Conservation (phyloP, 345 rosid genomes). For the Eucalyptus sp. region DNA sequence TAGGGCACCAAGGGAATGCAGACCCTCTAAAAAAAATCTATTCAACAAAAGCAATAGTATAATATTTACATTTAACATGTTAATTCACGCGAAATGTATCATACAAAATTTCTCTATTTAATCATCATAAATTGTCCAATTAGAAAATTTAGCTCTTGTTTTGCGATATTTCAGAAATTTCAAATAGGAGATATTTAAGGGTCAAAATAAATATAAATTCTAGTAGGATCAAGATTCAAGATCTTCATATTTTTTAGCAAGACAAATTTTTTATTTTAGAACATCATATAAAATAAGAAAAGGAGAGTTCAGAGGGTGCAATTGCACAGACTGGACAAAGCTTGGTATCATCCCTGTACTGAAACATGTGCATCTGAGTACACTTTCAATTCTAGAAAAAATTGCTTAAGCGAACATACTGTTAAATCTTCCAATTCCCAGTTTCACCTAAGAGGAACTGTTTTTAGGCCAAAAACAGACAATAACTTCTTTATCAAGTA, state of each 20-base stretch:
- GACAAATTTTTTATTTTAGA: background rate
- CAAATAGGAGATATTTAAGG: background rate
- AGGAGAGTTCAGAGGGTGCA: background rate
- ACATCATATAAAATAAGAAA: background rate
- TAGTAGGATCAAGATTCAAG: background rate
- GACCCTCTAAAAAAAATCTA: background rate
- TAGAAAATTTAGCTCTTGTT: background rate
- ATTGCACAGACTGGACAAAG: background rate
- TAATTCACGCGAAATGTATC: background rate
- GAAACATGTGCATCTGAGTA: background rate
- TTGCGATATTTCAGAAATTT: background rate
- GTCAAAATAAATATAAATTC: background rate
- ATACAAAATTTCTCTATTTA: background rate
- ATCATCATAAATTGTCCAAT: background rate
- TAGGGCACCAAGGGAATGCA: background rate
- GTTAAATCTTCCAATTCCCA: background rate
- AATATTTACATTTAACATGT: background rate
- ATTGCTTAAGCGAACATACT: background rate
- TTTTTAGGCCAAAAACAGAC: background rate
- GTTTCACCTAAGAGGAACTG: background rate
- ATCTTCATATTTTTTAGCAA: background rate
- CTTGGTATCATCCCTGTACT: background rate
- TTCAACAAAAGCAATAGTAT: background rate
- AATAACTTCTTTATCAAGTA: background rate
- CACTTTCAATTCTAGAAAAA: background rate